Percentiles rank a stretch among this genome's conserved stretches.
Conservation (phyloP, 352 stramenopile genomes). For the Phytophthora ohioensis region DNA sequence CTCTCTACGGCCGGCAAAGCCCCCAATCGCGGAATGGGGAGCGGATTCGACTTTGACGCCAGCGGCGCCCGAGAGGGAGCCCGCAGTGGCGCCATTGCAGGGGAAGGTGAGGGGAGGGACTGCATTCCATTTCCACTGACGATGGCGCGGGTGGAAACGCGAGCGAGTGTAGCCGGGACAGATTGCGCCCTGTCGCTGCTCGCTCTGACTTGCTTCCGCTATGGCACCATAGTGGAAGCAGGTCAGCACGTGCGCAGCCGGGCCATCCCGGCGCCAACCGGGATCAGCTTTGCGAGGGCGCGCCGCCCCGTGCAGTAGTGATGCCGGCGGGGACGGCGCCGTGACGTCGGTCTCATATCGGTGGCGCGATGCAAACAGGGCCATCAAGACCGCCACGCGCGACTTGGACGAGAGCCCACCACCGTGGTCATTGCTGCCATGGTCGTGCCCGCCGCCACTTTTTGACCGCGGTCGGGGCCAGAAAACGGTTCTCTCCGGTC, state of each 20-base stretch:
- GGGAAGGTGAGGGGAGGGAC: constrained; percentile 42
- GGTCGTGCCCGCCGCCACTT: not conserved
- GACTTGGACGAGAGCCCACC: not conserved
- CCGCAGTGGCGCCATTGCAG: constrained; percentile 46
- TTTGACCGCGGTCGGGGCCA: not conserved
- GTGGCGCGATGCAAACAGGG: not conserved
- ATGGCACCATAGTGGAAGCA: constrained; percentile 8
- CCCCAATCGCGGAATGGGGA: constrained; percentile 48
- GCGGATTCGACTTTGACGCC: constrained; percentile 43
- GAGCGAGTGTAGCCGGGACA: too few species aligned
- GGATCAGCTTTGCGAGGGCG: constrained; percentile 7
- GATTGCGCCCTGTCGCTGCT: constrained; percentile 7
- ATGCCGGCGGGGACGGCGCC: not conserved
- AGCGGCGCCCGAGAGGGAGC: constrained; percentile 28
- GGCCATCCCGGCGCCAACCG: constrained; percentile 12
- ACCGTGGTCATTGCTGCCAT: not conserved
- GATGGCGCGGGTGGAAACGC: constrained; percentile 1
- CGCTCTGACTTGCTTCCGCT: not conserved
- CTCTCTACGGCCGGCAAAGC: constrained; percentile 20
- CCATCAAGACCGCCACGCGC: not conserved
- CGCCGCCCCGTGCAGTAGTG: not conserved
- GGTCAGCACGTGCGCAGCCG: constrained; percentile 13
- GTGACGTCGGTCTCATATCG: too few species aligned
- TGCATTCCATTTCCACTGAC: constrained; percentile 37
- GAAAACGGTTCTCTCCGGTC: constrained; percentile 26